phyloP scores from a whole-genome alignment of 768 basidiomycete species.

The Amanita pseudoporphyria region DNA sequence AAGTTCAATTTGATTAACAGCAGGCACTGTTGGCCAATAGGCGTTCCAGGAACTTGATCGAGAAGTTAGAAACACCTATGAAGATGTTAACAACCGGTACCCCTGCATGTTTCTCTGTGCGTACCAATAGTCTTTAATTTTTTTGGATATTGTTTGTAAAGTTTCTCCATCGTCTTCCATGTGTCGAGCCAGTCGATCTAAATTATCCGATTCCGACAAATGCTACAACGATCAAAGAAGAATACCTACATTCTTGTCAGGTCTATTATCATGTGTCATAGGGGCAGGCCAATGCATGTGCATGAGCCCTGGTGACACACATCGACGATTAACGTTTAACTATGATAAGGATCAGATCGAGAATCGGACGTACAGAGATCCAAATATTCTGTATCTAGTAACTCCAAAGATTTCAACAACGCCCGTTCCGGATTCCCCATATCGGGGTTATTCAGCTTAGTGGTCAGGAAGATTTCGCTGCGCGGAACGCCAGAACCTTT shows the following conservation, averaged over 20 bases:
- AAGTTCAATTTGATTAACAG: slow-evolving; percentile 73
- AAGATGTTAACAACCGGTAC: slow-evolving; percentile 1
- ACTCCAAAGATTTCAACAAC: slow-evolving; percentile 58
- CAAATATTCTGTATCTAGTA: slow-evolving; percentile 66
- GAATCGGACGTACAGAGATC: slow-evolving; percentile 51
- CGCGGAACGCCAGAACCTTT: slow-evolving; percentile 65
- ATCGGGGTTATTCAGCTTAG: slow-evolving; percentile 57
- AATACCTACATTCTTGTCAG: slow-evolving; percentile 35
- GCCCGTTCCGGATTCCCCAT: slow-evolving; percentile 50
- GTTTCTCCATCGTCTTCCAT: slow-evolving; percentile 69
- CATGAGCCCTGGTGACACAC: slow-evolving; percentile 45
- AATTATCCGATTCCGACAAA: not conserved
- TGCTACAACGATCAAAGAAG: not conserved
- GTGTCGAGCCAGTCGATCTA: slow-evolving; percentile 61
- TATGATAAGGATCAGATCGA: too few species aligned
- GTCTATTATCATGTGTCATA: slow-evolving; percentile 44
- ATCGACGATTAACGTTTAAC: not conserved
- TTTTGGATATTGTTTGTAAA: slow-evolving; percentile 53
- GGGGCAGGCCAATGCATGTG: slow-evolving; percentile 85
- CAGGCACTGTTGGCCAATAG: slow-evolving; percentile 57
- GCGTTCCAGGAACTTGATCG: slow-evolving; percentile 49
- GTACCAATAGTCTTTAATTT: slow-evolving; percentile 73
- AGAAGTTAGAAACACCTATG: slow-evolving; percentile 62
- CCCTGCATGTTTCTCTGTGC: slow-evolving; percentile 1
- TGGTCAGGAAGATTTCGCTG: slow-evolving; percentile 71